Base-by-base conservation (phyloP, 2,329 filamentous ascomycete genomes). In the Fusarium verticillioides region DNA sequence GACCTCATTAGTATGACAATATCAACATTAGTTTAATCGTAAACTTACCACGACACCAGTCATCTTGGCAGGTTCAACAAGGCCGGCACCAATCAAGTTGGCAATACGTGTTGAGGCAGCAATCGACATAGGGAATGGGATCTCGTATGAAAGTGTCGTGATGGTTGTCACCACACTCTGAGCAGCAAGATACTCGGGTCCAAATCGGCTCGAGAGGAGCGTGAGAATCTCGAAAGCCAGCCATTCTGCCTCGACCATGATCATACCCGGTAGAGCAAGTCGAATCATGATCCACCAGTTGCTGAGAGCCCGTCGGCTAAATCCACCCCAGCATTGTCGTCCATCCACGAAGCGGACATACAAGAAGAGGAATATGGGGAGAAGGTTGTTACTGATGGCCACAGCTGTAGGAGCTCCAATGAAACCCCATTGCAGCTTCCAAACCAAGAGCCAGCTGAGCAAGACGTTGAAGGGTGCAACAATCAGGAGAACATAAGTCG, bases 221-320 rank as follows among this genome's bases (percentile, higher is more conserved):
- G 95, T 97, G 70, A 97, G 86, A 54, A 97, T 90, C 81, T 98
- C 96, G 81, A 98, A 98, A 11, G 95, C 95, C 16, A 98, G 88
- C 84, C 94, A 97, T 81, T 98, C 96, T 9, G 96, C 95, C 81
- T 97, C 91, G 4, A 98, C 93, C 95, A 98, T 98, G 73, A 97
- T 85, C 80, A 98, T 91, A 3, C 96, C 96, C 0, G 96, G 95
- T 18, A 98, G 85, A 1, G 96, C 94, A 42, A 98, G 91, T 53
- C 91, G 90, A 77, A 98, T 89, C 96, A 97, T 97, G 13, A 81
- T 78, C 77, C 96, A 66, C 94, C 94, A 96, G 79, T 96, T 96
- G 56, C 85, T 84, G 57, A 95, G 86, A 12, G 93, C 93, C 37
- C 89, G 88, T 70, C 84, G 86, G 53, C 90, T 93, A 80, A 97